phyloP scores from a whole-genome alignment of 139 green algal species.

The Trebouxia sp. region DNA sequence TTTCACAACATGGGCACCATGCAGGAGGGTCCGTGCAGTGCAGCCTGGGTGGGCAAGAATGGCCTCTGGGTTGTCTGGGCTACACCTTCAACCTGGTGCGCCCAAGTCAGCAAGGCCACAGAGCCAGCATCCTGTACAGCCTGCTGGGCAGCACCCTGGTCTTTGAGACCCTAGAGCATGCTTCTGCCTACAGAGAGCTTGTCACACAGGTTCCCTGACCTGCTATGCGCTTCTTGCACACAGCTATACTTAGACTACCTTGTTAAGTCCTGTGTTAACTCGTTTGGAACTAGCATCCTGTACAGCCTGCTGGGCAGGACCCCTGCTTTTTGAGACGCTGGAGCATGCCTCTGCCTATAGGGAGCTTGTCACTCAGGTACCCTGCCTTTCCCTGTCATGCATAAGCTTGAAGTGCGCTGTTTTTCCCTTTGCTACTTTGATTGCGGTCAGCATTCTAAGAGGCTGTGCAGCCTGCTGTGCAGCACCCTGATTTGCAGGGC shows the following conservation, averaged over 20 bases:
- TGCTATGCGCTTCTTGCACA: too few species aligned
- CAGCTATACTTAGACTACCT: too few species aligned
- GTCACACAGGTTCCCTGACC: slow-evolving; percentile 47
- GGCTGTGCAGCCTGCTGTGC: too few species aligned
- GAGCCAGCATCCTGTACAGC: slow-evolving; percentile 49
- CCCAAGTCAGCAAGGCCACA: slow-evolving; percentile 43
- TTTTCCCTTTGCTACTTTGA: too few species aligned
- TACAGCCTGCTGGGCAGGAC: slow-evolving; percentile 40
- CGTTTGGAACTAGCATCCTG: slow-evolving; percentile 52
- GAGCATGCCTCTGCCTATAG: slow-evolving; percentile 58
- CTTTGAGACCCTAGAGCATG: slow-evolving; percentile 67
- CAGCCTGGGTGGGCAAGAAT: slow-evolving; percentile 33
- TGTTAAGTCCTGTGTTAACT: too few species aligned
- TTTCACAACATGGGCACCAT: too few species aligned
- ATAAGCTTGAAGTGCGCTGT: slow-evolving; percentile 34
- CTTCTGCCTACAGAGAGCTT: slow-evolving; percentile 56
- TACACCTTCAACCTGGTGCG: slow-evolving; percentile 74
- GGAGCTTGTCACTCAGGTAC: slow-evolving; percentile 41
- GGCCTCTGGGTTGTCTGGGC: slow-evolving; percentile 69
- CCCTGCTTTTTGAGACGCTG: slow-evolving; percentile 68
- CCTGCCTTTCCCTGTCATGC: neutral
- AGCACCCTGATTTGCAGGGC: too few species aligned
- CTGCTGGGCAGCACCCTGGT: slow-evolving; percentile 45
- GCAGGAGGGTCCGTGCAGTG: neutral
- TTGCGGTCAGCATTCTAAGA: too few species aligned